These are phyloP conservation scores for Aspergillus jensenii DNA, from an alignment of 2,329 filamentous ascomycete genomes.

Conservation along the genomic window DNA sequence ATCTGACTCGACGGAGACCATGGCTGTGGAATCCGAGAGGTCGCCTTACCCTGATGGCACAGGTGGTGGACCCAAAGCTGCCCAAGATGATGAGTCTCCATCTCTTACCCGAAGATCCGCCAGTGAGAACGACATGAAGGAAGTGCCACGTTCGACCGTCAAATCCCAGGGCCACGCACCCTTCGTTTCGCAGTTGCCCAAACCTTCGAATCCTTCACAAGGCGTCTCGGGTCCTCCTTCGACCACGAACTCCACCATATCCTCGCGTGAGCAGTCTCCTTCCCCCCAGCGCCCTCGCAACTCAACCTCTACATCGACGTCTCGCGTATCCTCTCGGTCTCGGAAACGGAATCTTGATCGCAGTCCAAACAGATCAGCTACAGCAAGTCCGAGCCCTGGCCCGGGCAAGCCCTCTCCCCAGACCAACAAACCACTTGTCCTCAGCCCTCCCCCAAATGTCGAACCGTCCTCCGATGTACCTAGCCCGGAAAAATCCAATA, in stretches of 20 bases:
- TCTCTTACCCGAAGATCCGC: conserved; percentile 27
- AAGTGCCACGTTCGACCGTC: conserved; percentile 27
- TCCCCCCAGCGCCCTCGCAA: conserved; percentile 30
- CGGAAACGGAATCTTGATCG: conserved; percentile 68
- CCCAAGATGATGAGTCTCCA: conserved; percentile 27
- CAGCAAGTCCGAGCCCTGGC: conserved; percentile 41
- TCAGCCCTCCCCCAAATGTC: conserved; percentile 53
- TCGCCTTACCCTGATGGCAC: conserved; percentile 33
- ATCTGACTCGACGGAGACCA: conserved; percentile 29
- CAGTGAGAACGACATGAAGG: conserved; percentile 30
- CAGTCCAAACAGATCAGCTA: conserved; percentile 58
- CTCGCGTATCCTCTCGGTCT: conserved; percentile 51
- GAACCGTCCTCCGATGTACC: conserved; percentile 64
- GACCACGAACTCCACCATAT: conserved; percentile 45
- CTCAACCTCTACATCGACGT: conserved; percentile 30
- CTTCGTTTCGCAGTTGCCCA: conserved; percentile 33
- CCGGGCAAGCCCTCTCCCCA: conserved; percentile 54
- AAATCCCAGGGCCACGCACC: conserved; percentile 27
- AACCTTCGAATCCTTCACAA: conserved; percentile 27
- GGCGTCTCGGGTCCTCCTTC: conserved; percentile 36
- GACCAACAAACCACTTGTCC: conserved; percentile 65
- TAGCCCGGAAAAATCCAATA: conserved; percentile 62
- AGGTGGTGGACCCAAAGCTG: conserved; percentile 29
- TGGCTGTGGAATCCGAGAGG: conserved; percentile 39
- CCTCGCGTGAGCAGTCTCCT: conserved; percentile 52